Conservation (phyloP, 768 basidiomycete genomes). For the Russula brevipes region DNA sequence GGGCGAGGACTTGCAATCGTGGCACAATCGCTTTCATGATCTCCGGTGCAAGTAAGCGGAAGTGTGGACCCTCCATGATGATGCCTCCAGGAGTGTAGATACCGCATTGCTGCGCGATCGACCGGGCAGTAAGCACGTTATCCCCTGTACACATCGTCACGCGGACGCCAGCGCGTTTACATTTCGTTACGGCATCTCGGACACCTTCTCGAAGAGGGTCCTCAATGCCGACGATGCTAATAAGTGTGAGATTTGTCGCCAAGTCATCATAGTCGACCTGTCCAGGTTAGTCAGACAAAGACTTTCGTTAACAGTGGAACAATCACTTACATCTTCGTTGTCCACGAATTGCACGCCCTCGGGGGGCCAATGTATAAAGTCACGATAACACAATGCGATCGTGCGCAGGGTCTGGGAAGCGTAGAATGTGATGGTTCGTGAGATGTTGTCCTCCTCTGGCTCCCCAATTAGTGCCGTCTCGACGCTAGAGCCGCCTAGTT, state of each 20-base stretch:
- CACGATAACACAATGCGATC: constrained; percentile 89
- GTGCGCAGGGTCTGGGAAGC: constrained; percentile 95
- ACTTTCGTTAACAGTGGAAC: neutral
- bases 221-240: constrained; percentile 92
- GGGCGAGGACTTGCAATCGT: constrained; percentile 91
- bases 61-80: constrained; percentile 97
- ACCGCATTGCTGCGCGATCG: constrained; percentile 93
- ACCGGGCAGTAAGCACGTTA: constrained; percentile 92
- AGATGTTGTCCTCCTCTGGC: constrained; percentile 74
- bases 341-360: constrained; percentile 36
- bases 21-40: constrained; percentile 84
- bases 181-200: constrained; percentile 80
- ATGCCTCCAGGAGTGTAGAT: constrained; percentile 92
- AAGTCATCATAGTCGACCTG: constrained; percentile 69
- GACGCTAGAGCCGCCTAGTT: constrained; percentile 35
- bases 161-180: constrained; percentile 81
- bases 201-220: constrained; percentile 93
- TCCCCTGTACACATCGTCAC: constrained; percentile 99
- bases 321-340: constrained; percentile 48
- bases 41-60: constrained; percentile 65
- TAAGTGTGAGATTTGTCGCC: constrained; percentile 69
- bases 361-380: constrained; percentile 86
- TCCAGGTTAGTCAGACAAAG: neutral
- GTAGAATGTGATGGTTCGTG: constrained; percentile 93
- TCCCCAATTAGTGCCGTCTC: constrained; percentile 59